Percentiles rank a stretch among this genome's conserved stretches.
phyloP scores from a whole-genome alignment of 352 stramenopile genomes.

The Phytophthora sansomeana region DNA sequence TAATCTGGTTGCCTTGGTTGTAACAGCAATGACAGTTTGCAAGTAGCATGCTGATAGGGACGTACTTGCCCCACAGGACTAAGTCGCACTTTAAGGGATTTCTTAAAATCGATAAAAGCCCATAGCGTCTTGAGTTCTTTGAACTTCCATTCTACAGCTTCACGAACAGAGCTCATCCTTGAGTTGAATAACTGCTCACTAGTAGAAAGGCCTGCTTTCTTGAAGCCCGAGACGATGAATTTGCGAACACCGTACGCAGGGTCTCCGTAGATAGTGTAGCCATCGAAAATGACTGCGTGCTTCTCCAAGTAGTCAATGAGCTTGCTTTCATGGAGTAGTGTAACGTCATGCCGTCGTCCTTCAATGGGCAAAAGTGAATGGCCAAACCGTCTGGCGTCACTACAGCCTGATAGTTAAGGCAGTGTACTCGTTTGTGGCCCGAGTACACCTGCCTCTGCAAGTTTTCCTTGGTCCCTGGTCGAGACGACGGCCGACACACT shows the following conservation, averaged over 20 bases:
- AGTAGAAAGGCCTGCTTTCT: too few relatives aligned
- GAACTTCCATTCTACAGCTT: too few relatives aligned
- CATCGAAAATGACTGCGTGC: background rate
- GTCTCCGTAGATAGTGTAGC: constrained; percentile 7
- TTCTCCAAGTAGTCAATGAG: constrained; percentile 2
- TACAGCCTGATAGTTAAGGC: too few relatives aligned
- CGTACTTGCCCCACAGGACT: constrained; percentile 10
- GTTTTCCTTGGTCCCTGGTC: too few relatives aligned
- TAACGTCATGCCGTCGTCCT: constrained; percentile 1
- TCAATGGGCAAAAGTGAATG: constrained; percentile 16
- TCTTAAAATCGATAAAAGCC: constrained; percentile 16
- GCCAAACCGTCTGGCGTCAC: too few relatives aligned
- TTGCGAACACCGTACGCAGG: constrained; percentile 3
- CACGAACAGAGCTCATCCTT: too few relatives aligned
- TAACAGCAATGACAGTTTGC: constrained; percentile 13
- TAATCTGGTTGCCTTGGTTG: constrained; percentile 6
- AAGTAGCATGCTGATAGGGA: constrained; percentile 9
- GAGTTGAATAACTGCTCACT: too few relatives aligned
- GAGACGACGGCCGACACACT: constrained; percentile 10
- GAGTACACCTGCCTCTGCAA: too few relatives aligned
- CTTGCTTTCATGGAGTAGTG: constrained; percentile 8
- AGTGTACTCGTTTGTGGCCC: too few relatives aligned
- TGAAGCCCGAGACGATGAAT: too few relatives aligned
- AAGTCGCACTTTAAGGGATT: background rate
- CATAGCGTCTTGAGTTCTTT: constrained; percentile 7